Evolutionary conservation across 352 stramenopile genomes (phyloP).

Genomic region (Pythium pectinolyticum): DNA sequence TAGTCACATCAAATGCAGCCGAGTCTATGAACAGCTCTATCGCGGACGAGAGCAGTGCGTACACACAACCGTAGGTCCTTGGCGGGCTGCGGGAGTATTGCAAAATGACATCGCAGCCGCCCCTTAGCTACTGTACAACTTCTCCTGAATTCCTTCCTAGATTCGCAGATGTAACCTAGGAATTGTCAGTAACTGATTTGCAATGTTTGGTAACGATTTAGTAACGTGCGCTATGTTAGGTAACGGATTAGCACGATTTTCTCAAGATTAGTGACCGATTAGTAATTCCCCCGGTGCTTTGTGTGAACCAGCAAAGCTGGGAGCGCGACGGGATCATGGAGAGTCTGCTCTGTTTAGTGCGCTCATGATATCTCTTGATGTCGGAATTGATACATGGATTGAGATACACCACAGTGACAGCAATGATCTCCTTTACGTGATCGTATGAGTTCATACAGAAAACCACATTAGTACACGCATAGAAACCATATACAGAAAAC

Average conservation of each 20-base stretch:
- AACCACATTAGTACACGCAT: no score
- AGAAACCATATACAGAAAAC: no score
- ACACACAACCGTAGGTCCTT: neutral
- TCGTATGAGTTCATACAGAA: no score
- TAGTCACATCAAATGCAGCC: conserved; percentile 11
- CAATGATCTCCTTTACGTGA: no score
- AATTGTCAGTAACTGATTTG: neutral
- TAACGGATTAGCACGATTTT: neutral
- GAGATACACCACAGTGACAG: no score
- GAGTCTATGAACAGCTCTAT: conserved; percentile 19
- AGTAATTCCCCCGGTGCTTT: neutral
- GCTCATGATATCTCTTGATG: no score
- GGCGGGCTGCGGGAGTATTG: neutral
- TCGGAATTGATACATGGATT: no score
- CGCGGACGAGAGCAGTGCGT: neutral
- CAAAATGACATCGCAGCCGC: neutral
- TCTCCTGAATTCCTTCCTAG: neutral
- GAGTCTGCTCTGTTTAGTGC: no score
- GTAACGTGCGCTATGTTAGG: neutral
- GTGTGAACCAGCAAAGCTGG: no score
- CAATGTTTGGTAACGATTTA: neutral
- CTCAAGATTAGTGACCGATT: neutral
- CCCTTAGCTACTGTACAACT: neutral
- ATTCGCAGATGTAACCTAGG: neutral
- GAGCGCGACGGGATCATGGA: no score